Base-by-base conservation (phyloP, 1,139 yeast genomes). In the Magnusiomyces sp. region DNA sequence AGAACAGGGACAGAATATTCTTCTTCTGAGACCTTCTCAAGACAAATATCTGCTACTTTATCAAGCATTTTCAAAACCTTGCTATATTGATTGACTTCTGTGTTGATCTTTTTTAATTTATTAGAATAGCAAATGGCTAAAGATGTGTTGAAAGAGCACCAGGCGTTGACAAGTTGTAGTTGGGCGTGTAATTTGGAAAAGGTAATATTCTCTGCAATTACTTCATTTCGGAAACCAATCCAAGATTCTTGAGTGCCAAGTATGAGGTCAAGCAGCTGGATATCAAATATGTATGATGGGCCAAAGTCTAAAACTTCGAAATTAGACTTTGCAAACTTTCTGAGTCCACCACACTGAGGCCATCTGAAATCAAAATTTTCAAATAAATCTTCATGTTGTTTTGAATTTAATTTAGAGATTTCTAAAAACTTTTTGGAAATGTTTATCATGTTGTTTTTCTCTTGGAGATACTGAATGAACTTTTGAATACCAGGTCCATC, bases 111-210 rank as follows among this genome's bases (percentile, higher is more conserved):
- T 61, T 58, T 17, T 11, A 44, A 13, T 6, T 36, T 66, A 62
- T 54, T 64, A 73, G 50, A 74, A 56, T 47, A n/a, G 59, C 71
- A 58, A 7, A 36, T 5, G 13, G 82, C 76, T 56, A 76, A 76
- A 0, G 94, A 79, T 0, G 94, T 81, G 32, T 85, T 56, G 14
- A 89, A 69, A 1, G 92, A 89, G 47, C 94, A 90, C 75, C 85
- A 81, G 0, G 95, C 77, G 60, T 81, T 82, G 2, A 87, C 82
- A 29, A 84, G 76, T 2, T 77, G 70, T 20, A 82, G 71, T 61
- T 88, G 95, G 1, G 92, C 76, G 48, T 80, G 75, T 19, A 81
- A 72, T 61, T 73, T 75, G 54, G 87, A 89, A 43, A 80, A 62
- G 57, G 83, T 81, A 43, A 81, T 67, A 55, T 89, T 81, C 1